Evolutionary conservation across 2,329 filamentous ascomycete genomes (phyloP).

Genomic region (Ophiocordyceps sinensis): DNA sequence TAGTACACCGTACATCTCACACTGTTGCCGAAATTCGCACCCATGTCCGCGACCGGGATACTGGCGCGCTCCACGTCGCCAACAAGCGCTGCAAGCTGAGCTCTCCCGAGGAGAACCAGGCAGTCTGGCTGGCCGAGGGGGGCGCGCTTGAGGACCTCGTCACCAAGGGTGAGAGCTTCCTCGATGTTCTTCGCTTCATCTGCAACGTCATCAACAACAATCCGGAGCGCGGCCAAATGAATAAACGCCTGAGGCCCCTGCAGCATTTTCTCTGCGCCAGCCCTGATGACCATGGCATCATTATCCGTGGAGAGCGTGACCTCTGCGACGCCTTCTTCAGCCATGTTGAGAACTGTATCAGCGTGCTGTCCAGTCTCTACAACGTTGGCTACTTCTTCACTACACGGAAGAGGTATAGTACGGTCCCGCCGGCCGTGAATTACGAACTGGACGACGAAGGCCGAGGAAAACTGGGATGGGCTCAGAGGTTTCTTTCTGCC

Average conservation of each 20-base stretch:
- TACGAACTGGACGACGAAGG: slow-evolving; percentile 7
- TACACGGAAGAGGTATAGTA: slow-evolving; percentile 9
- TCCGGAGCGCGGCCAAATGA: slow-evolving; percentile 10
- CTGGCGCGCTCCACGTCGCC: slow-evolving; percentile 6
- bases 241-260: slow-evolving; percentile 11
- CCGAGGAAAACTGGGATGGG: slow-evolving; percentile 7
- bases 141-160: slow-evolving; percentile 7
- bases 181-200: slow-evolving; percentile 7
- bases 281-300: slow-evolving; percentile 5
- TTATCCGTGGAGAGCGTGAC: slow-evolving; percentile 7
- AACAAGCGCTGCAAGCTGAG: slow-evolving; percentile 14
- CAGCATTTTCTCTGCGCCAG: slow-evolving; percentile 8
- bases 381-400: slow-evolving; percentile 13
- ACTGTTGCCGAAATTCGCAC: slow-evolving; percentile 11
- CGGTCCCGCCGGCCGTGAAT: slow-evolving; percentile 10
- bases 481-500: slow-evolving; percentile 12
- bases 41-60: slow-evolving; percentile 3
- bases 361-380: slow-evolving; percentile 11
- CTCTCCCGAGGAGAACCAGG: slow-evolving; percentile 2
- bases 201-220: slow-evolving; percentile 7
- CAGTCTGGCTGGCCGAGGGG: neutral
- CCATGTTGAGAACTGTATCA: slow-evolving; percentile 8
- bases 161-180: slow-evolving; percentile 10
- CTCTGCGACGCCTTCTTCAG: slow-evolving; percentile 8
- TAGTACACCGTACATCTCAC: slow-evolving; percentile 11